Evolutionary conservation across 2,329 filamentous ascomycete genomes (phyloP).

Genomic region (Stagonosporopsis chrysanthemi): DNA sequence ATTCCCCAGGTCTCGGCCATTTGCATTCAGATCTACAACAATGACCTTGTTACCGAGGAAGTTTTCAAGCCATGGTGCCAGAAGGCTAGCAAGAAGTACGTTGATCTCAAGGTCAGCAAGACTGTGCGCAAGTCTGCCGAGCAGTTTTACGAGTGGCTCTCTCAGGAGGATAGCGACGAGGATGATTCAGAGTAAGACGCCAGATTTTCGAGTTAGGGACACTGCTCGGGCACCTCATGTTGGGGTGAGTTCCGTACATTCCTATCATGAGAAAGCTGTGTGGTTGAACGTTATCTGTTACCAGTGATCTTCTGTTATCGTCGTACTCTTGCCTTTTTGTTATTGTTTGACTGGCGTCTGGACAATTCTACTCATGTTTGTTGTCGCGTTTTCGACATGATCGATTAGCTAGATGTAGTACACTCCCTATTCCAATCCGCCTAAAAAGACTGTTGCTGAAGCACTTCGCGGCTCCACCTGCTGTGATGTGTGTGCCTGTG

Average conservation of each 20-base stretch:
- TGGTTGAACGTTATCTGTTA: background rate
- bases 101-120: constrained; percentile 86
- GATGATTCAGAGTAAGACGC: constrained; percentile 39
- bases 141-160: constrained; percentile 93
- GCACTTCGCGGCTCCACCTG: background rate
- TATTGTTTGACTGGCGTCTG: constrained; percentile 28
- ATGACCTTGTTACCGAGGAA: constrained; percentile 88
- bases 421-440: constrained; percentile 27
- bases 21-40: constrained; percentile 87
- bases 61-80: constrained; percentile 88
- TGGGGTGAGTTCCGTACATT: background rate
- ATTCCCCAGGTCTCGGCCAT: constrained; percentile 82
- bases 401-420: constrained; percentile 3
- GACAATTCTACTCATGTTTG: constrained; percentile 31
- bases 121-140: constrained; percentile 95
- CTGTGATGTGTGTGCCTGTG: constrained; percentile 12
- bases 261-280: background rate
- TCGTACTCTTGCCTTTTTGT: constrained; percentile 8
- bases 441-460: constrained; percentile 22
- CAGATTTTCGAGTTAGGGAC: background rate
- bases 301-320: constrained; percentile 14
- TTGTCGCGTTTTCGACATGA: background rate
- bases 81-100: constrained; percentile 98
- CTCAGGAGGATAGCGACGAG: constrained; percentile 71
- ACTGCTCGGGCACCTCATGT: background rate